Evolutionary conservation across 2,329 filamentous ascomycete genomes (phyloP).

Genomic region (Ophiostoma himal-ulmi): DNA sequence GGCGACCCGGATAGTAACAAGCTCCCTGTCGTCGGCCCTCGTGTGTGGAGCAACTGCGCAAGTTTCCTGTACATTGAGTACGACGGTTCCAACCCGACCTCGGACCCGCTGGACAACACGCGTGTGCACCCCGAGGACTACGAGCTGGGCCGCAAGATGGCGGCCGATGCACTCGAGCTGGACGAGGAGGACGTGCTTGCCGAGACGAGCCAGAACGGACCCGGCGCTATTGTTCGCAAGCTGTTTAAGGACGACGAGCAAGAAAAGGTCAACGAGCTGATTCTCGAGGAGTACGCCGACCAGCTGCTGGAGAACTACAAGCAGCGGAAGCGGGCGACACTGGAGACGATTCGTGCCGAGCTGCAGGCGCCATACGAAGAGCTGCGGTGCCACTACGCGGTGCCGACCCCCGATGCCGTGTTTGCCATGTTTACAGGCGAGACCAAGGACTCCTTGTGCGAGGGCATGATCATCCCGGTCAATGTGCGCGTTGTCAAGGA

Average conservation of each 20-base stretch:
- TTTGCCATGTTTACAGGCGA: constrained; percentile 98
- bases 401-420: constrained; percentile 67
- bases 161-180: constrained; percentile 88
- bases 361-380: constrained; percentile 92
- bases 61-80: constrained; percentile 91
- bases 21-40: constrained; percentile 73
- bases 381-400: constrained; percentile 71
- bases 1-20: constrained; percentile 78
- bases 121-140: constrained; percentile 98
- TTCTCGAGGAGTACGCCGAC: constrained; percentile 93
- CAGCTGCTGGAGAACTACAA: constrained; percentile 90
- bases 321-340: constrained; percentile 87
- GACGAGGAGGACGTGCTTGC: constrained; percentile 98
- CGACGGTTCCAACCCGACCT: constrained; percentile 71
- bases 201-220: constrained; percentile 82
- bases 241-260: constrained; percentile 92
- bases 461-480: constrained; percentile 89
- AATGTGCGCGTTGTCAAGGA: constrained; percentile 83
- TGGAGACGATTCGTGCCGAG: constrained; percentile 94
- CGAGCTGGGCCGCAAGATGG: constrained; percentile 96
- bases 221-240: constrained; percentile 85
- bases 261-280: constrained; percentile 91
- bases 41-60: constrained; percentile 94
- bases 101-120: constrained; percentile 93
- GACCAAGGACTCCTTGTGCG: constrained; percentile 72